These are phyloP conservation scores for Dictyostelium brefeldianum DNA, from an alignment of 78 protist genomes.

Conservation along the genomic window DNA sequence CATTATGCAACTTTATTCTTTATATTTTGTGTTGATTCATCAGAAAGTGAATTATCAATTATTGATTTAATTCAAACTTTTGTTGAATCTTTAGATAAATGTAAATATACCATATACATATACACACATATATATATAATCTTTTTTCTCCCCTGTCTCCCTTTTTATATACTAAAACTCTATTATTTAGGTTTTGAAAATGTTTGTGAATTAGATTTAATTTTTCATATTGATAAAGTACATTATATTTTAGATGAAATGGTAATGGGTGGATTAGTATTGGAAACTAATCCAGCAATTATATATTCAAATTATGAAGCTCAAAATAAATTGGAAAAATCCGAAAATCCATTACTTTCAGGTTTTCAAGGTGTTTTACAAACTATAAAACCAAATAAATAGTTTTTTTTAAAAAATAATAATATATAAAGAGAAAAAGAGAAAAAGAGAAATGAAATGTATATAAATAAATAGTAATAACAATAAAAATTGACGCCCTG, in stretches of 20 bases:
- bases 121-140: too few relatives aligned
- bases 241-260: conserved; percentile 96
- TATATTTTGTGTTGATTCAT: conserved; percentile 91
- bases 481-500: not conserved
- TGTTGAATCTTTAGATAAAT: conserved; percentile 97
- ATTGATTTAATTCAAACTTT: conserved; percentile 95
- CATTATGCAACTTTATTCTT: conserved; percentile 98
- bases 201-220: conserved; percentile 98
- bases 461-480: not conserved
- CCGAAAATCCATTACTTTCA: conserved; percentile 77
- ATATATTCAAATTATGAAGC: conserved; percentile 62
- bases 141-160: too few relatives aligned
- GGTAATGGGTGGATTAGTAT: conserved; percentile 97
- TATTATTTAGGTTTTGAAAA: conserved; percentile 91
- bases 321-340: conserved; percentile 69
- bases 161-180: too few relatives aligned
- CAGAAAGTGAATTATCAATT: conserved; percentile 96
- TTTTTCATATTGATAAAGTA: conserved; percentile 97
- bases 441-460: not conserved
- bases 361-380: conserved; percentile 14
- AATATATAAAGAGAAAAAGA: not conserved
- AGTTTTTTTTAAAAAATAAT: not conserved
- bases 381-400: conserved; percentile 19
- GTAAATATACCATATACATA: too few relatives aligned
- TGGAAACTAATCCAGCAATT: conserved; percentile 91